phyloP scores from a whole-genome alignment of 202 grass and related monocot species.

The Musa balbisiana region DNA sequence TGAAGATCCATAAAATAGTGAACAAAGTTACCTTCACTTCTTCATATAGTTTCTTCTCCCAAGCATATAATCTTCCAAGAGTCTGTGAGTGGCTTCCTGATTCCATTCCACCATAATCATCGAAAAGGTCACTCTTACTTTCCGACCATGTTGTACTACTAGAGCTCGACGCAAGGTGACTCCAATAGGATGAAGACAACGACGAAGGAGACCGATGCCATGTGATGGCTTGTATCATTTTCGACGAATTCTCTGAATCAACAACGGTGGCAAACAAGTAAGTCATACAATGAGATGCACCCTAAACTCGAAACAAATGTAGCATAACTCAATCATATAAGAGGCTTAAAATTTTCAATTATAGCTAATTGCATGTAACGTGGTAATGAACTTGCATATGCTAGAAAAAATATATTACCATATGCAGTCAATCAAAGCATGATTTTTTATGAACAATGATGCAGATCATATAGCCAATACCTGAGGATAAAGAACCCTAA shows the following conservation, averaged over 20 bases:
- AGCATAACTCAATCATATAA: background rate
- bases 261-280: background rate
- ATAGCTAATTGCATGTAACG: too few relatives aligned
- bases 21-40: slow-evolving; percentile 74
- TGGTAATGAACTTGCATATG: too few relatives aligned
- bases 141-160: slow-evolving; percentile 73
- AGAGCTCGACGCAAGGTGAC: slow-evolving; percentile 57
- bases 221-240: slow-evolving; percentile 79
- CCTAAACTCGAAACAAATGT: background rate
- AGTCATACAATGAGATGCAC: background rate
- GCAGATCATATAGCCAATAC: too few relatives aligned
- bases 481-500: too few relatives aligned
- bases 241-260: slow-evolving; percentile 74
- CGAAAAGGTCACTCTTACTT: slow-evolving; percentile 60
- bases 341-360: background rate
- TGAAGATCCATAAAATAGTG: background rate
- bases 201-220: slow-evolving; percentile 86
- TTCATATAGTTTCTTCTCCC: slow-evolving; percentile 96
- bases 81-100: slow-evolving; percentile 90
- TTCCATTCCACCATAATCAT: slow-evolving; percentile 71
- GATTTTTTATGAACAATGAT: too few relatives aligned
- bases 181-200: slow-evolving; percentile 37
- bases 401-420: too few relatives aligned
- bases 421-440: too few relatives aligned
- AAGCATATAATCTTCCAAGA: slow-evolving; percentile 77